phyloP scores from a whole-genome alignment of 805 yeast species.

The Candida krabiensis region DNA sequence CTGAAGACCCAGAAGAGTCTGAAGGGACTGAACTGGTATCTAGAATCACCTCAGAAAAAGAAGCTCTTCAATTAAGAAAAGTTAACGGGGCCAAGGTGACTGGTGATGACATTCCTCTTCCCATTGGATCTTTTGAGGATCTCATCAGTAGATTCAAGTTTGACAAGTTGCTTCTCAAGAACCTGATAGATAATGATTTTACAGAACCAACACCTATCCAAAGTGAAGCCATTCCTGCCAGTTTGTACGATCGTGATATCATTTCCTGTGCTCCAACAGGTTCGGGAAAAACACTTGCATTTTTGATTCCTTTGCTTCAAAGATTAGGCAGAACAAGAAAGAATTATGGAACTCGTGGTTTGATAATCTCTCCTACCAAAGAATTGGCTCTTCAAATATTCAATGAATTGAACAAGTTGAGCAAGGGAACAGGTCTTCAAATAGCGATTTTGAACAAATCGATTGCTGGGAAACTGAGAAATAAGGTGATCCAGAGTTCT shows the following conservation, averaged over 20 bases:
- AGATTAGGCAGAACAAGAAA: constrained; percentile 29
- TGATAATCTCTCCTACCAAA: constrained; percentile 90
- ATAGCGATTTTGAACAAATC: constrained; percentile 71
- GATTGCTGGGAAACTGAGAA: constrained; percentile 63
- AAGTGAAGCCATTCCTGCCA: constrained; percentile 80
- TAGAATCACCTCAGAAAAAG: constrained; percentile 50
- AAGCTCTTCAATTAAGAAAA: constrained; percentile 63
- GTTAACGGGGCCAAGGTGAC: constrained; percentile 65
- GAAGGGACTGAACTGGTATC: constrained; percentile 14
- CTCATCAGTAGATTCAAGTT: constrained; percentile 66
- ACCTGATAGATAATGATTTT: constrained; percentile 68
- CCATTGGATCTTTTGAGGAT: constrained; percentile 88
- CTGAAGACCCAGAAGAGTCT: constrained; percentile 30
- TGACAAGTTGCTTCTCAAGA: constrained; percentile 55
- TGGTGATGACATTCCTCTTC: constrained; percentile 87
- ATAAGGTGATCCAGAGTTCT: constrained; percentile 54
- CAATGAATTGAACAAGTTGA: constrained; percentile 60
- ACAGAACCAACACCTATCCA: constrained; percentile 92
- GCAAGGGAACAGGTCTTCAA: constrained; percentile 55
- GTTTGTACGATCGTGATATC: constrained; percentile 69
- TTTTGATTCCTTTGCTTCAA: constrained; percentile 78
- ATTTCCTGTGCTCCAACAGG: constrained; percentile 98
- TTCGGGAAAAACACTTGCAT: constrained; percentile 95
- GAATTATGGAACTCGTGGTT: constrained; percentile 61
- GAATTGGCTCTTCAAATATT: constrained; percentile 89